Base-by-base conservation (phyloP, 2,329 filamentous ascomycete genomes). In the Ceratocystis ficicola region DNA sequence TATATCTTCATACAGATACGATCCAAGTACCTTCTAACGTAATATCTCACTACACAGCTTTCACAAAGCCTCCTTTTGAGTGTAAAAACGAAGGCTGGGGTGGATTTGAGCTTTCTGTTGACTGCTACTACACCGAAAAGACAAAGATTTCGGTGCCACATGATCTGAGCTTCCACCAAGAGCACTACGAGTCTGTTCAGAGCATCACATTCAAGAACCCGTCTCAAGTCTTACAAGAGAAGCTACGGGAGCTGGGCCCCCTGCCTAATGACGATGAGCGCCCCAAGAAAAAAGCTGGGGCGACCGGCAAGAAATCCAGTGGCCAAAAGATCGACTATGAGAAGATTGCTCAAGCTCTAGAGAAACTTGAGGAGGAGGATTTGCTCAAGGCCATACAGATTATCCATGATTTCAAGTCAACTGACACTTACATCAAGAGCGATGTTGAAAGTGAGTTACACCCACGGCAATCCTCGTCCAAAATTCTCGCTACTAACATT, bases 61-160 rank as follows among this genome's bases (percentile, higher is more conserved):
- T 96, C 78, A 87, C 86, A 73, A 86, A 88, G 70, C 84, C 91
- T 0, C 94, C 94, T 0, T 99, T 97, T 78, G 83, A 82, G 70
- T 95, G 95, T 76, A 81, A 85, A 69, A 95, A 99, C 76, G 89
- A 96, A 77, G 94, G 94, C 71, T 99, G 94, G 94, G 94, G 94
- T 73, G 94, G 97, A 78, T 99, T 99, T 75, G 94, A 97, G 74
- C 93, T 99, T 86, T 81, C 80, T 61, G 94, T 97, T 72, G 85
- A 89, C 69, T 82, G 95, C 71, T 88, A 86, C 73, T 89, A 88
- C 55, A 86, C 88, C 36, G 90, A 94, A 76, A 96, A 96, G 80
- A 87, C 87, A 67, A 93, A 96, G 73, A 84, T 90, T 72, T 80
- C 83, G 15, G 81, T 99, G 69, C 77, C 81, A 63, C 94, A 99